phyloP scores from a whole-genome alignment of 768 basidiomycete species.

The Russula foetens region DNA sequence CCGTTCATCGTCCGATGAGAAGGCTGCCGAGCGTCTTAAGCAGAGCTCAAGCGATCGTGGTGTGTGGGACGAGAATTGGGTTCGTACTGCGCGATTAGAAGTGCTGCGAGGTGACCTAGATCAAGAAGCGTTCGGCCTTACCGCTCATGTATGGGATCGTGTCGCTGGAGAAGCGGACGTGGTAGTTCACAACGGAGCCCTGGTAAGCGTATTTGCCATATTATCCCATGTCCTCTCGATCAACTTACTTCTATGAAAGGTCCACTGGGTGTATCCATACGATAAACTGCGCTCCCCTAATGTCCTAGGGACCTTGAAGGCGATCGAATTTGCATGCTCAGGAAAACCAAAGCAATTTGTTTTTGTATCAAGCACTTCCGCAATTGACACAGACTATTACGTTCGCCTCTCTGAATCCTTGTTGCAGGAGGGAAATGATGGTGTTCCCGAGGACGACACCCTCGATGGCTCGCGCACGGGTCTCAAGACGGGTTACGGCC shows the following conservation, averaged over 20 bases:
- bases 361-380: slow-evolving; percentile 95
- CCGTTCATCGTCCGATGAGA: slow-evolving; percentile 53
- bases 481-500: slow-evolving; percentile 90
- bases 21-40: slow-evolving; percentile 60
- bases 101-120: slow-evolving; percentile 82
- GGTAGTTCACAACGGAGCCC: slow-evolving; percentile 92
- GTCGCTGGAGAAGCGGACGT: slow-evolving; percentile 69
- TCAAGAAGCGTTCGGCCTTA: slow-evolving; percentile 65
- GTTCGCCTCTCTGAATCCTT: slow-evolving; percentile 76
- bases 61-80: slow-evolving; percentile 87
- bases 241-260: slow-evolving; percentile 35
- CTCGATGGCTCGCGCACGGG: slow-evolving; percentile 72
- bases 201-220: slow-evolving; percentile 44
- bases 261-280: slow-evolving; percentile 99
- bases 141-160: slow-evolving; percentile 51
- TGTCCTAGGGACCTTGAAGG: slow-evolving; percentile 84
- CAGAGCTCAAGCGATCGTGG: slow-evolving; percentile 69
- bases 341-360: slow-evolving; percentile 71
- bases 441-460: slow-evolving; percentile 82
- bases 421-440: slow-evolving; percentile 39
- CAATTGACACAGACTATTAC: slow-evolving; percentile 86
- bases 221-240: background rate
- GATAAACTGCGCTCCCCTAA: slow-evolving; percentile 87
- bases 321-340: slow-evolving; percentile 67
- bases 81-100: slow-evolving; percentile 54